A percentile compares a stretch with the other conserved stretches of the same genome.
phyloP scores from a whole-genome alignment of 306 rosid genomes.

The Begonia peltatifolia region DNA sequence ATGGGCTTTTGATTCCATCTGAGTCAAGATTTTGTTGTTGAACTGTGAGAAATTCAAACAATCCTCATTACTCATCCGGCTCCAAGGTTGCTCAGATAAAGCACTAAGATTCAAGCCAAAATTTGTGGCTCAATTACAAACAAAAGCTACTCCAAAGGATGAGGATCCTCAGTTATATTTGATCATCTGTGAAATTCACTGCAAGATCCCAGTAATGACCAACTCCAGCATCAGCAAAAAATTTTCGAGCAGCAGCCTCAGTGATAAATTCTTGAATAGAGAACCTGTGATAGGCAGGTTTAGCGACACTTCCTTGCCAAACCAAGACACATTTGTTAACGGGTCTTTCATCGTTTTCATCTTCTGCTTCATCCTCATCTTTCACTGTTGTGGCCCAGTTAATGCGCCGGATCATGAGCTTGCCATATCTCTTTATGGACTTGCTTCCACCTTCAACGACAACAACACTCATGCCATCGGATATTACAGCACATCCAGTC shows the following conservation, averaged over 20 bases:
- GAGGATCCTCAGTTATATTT: constrained; percentile 7
- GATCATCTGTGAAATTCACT: constrained; percentile 44
- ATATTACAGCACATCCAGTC: constrained; percentile 80
- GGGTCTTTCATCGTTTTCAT: constrained; percentile 52
- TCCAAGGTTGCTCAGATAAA: too few relatives aligned
- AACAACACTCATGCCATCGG: constrained; percentile 58
- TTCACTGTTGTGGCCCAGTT: constrained; percentile 64
- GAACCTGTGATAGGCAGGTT: constrained; percentile 56
- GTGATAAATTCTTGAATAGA: constrained; percentile 78
- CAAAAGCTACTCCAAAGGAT: background rate
- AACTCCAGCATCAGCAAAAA: constrained; percentile 74
- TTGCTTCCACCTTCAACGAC: constrained; percentile 94
- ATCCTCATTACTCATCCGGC: too few relatives aligned
- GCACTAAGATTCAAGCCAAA: too few relatives aligned
- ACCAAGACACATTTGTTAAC: constrained; percentile 59
- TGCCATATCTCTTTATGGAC: constrained; percentile 82
- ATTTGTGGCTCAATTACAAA: too few relatives aligned
- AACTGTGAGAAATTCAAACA: too few relatives aligned
- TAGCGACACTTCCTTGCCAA: constrained; percentile 97
- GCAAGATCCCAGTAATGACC: constrained; percentile 96
- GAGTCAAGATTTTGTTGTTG: too few relatives aligned
- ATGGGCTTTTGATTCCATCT: too few relatives aligned
- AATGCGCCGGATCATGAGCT: constrained; percentile 77
- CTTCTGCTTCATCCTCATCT: constrained; percentile 59
- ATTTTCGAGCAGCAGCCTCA: constrained; percentile 79